A percentile compares a stretch with the other conserved stretches of the same genome.
Evolutionary conservation across 169 alveolate genomes (phyloP).

Genomic region (Sarcocystis neurona): DNA sequence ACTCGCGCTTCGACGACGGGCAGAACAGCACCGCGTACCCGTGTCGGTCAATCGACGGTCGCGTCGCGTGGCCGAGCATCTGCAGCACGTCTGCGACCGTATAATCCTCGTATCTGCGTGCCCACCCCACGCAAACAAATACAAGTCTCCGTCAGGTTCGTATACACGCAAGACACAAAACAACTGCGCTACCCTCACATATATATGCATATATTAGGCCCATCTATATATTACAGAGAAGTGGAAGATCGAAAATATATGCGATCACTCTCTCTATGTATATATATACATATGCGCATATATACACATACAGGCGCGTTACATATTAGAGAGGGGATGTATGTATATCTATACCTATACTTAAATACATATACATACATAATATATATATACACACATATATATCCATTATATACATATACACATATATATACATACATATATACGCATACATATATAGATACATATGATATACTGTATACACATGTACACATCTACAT

Average conservation of each 20-base stretch:
- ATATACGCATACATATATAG: background rate
- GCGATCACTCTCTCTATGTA: background rate
- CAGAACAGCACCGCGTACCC: constrained; percentile 79
- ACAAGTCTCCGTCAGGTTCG: no score
- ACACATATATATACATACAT: background rate
- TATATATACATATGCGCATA: no score
- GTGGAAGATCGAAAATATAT: no score
- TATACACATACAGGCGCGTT: no score
- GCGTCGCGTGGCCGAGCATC: constrained; percentile 87
- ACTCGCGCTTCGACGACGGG: constrained; percentile 93
- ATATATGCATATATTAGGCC: background rate
- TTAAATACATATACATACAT: no score
- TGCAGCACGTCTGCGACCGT: constrained; percentile 93
- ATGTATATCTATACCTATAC: no score
- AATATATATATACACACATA: no score
- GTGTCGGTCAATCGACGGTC: constrained; percentile 69
- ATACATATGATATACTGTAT: no score
- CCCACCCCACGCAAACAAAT: background rate
- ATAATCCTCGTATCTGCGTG: constrained; percentile 89
- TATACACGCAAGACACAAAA: background rate
- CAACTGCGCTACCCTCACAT: constrained; percentile 35
- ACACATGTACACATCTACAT: no score
- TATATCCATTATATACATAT: no score
- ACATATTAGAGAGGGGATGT: no score
- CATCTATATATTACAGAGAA: no score